Evolutionary conservation across 495 filamentous ascomycete genomes (phyloP).

Genomic region (Ascodesmis nigricans): DNA sequence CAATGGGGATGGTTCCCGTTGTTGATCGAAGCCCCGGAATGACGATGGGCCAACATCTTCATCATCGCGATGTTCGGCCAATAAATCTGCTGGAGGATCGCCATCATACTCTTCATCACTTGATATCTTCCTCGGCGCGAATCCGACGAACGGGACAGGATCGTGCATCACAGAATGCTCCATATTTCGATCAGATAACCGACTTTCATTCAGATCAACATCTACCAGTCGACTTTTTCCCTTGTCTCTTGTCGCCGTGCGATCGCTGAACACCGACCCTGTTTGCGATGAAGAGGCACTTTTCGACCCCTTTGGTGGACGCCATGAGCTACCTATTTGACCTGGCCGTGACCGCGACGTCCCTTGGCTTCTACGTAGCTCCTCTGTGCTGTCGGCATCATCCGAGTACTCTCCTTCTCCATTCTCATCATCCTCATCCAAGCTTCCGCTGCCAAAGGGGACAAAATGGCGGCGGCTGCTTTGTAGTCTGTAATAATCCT

Average conservation of each 20-base stretch:
- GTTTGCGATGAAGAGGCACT: constrained; percentile 6
- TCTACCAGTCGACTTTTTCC: constrained; percentile 59
- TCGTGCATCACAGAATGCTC: too few relatives aligned
- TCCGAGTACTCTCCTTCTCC: constrained; percentile 21
- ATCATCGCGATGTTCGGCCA: too few relatives aligned
- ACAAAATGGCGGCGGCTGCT: constrained; percentile 73
- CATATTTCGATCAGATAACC: too few relatives aligned
- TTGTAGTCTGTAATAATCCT: constrained; percentile 81
- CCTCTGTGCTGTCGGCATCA: constrained; percentile 16
- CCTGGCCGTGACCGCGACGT: constrained; percentile 15
- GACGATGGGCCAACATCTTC: too few relatives aligned
- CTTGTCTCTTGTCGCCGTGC: constrained; percentile 29
- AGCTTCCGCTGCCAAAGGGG: constrained; percentile 25
- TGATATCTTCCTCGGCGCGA: too few relatives aligned
- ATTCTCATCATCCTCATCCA: constrained; percentile 35
- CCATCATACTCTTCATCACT: too few relatives aligned
- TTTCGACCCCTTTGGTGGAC: constrained; percentile 22
- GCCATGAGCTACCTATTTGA: constrained; percentile 32
- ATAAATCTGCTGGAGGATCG: too few relatives aligned
- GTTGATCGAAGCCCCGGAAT: too few relatives aligned
- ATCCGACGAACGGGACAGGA: too few relatives aligned
- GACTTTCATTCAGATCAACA: constrained; percentile 58
- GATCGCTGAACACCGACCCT: constrained; percentile 13
- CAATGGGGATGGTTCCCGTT: too few relatives aligned
- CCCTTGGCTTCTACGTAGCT: constrained; percentile 17